Evolutionary conservation across 306 rosid genomes (phyloP).

Genomic region (Psophocarpus tetragonolobus): DNA sequence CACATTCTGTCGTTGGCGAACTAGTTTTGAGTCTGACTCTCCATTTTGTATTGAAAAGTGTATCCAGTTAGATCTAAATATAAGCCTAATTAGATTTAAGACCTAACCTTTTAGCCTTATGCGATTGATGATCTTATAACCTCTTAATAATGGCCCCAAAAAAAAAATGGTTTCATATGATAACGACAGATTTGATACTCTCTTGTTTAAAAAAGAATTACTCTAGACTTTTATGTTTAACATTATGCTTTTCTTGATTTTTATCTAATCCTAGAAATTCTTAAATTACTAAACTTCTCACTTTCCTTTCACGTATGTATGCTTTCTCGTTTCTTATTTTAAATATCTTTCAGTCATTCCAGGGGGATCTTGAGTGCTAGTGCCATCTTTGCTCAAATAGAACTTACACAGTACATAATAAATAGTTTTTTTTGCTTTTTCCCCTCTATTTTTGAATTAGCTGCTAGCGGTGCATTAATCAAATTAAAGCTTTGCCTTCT

Average conservation of each 20-base stretch:
- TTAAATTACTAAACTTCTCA: not conserved
- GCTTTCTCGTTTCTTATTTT: not conserved
- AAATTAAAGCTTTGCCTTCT: constrained; percentile 33
- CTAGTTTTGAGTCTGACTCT: constrained; percentile 51
- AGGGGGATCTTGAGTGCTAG: not conserved
- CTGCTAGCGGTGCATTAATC: constrained; percentile 4
- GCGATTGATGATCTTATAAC: constrained; percentile 33
- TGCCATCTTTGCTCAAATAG: not conserved
- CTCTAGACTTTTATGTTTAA: not conserved
- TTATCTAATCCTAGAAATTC: not conserved
- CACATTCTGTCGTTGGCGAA: constrained; percentile 47
- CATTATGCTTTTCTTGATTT: not conserved
- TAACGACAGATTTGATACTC: constrained; percentile 10
- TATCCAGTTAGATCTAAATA: constrained; percentile 33
- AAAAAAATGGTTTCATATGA: constrained; percentile 1
- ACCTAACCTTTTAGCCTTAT: not conserved
- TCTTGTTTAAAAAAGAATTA: not conserved
- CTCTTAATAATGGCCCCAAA: not conserved
- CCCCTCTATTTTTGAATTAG: not conserved
- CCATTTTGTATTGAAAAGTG: constrained; percentile 31
- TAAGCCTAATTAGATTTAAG: constrained; percentile 27
- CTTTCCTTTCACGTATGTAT: not conserved
- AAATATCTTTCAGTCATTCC: not conserved
- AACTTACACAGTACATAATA: not conserved
- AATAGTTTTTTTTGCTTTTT: not conserved